Evolutionary conservation across 805 yeast genomes (phyloP), one percentile per base, ranked within the genome.

Genomic region (Diddensiella transvaalensis): DNA sequence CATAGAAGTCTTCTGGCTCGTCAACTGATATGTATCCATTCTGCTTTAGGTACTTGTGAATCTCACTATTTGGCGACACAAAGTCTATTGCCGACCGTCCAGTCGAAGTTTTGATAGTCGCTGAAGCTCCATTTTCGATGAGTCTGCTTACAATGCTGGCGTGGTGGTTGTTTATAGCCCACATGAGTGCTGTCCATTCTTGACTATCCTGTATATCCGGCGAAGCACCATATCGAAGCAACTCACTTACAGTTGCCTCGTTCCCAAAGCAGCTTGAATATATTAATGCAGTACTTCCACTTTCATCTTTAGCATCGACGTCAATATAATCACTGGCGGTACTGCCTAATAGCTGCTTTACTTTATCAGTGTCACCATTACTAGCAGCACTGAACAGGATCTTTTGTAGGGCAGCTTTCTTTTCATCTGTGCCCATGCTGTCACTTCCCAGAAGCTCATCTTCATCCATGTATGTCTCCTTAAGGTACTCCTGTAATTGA

Each of bases 161-260:
- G 46, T 79, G 78, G 46, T 80, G 76, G 55, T 82, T 72, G 56
- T 81, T 76, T 2, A 87, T 79, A 0, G 95, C 90, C 96, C 96
- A 87, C 93, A 86, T 87, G 40, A 86, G 64, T 8, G 96, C 65
- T 3, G 75, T 66, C 75, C 74, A 72, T 42, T 64, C 67, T 46
- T 61, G 60, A 36, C 61, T 60, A 55, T 71, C 75, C 46, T 61
- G 66, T 18, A 48, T 47, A 43, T 71, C 63, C 2, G 67, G 63
- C 15, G 61, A 49, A 1, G 75, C 75, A 4, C 67, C 69, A 22
- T 49, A 58, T 10, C 62, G 56, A 32, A 72, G 56, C 40, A 71
- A 60, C 45, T 59, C 66, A 15, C 56, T 46, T 3, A 69, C 74
- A 2, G 61, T 60, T 10, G 53, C 57, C 43, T 60, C 66, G 49